Conservation (phyloP, 2,329 filamentous ascomycete genomes). For the Sclerotinia minor region DNA sequence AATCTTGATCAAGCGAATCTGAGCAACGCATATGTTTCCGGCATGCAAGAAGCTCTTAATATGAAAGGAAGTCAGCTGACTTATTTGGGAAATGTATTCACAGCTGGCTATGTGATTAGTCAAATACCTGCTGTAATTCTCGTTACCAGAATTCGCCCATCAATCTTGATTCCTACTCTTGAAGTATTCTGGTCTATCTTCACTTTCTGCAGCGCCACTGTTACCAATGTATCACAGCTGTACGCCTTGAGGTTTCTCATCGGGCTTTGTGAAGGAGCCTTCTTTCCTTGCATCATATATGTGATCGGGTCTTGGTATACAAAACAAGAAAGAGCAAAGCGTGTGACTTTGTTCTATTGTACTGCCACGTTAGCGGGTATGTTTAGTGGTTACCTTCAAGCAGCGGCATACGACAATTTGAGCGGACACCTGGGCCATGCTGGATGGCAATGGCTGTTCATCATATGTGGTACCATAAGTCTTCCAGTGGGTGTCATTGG, state of each 20-base stretch:
- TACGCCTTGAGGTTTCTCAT: constrained; percentile 49
- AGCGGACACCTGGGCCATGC: constrained; percentile 42
- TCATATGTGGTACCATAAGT: constrained; percentile 55
- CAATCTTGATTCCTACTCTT: constrained; percentile 32
- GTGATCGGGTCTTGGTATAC: constrained; percentile 50
- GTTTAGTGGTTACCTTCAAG: constrained; percentile 48
- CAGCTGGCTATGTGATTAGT: constrained; percentile 41
- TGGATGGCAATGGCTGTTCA: constrained; percentile 51
- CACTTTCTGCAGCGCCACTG: constrained; percentile 33
- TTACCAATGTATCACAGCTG: constrained; percentile 43
- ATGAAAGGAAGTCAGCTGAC: constrained; percentile 57
- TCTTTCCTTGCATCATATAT: constrained; percentile 41
- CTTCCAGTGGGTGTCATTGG: constrained; percentile 55
- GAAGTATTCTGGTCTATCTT: constrained; percentile 36
- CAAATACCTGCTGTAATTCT: constrained; percentile 35
- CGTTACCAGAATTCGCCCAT: constrained; percentile 33
- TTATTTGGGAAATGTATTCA: constrained; percentile 55
- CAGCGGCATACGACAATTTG: constrained; percentile 45
- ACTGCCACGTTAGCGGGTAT: constrained; percentile 52
- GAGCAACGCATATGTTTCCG: constrained; percentile 46
- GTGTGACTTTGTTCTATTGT: constrained; percentile 55
- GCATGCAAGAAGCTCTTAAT: constrained; percentile 50
- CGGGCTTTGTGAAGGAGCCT: constrained; percentile 42
- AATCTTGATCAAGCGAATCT: constrained; percentile 44
- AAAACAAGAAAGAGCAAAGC: constrained; percentile 51